A percentile compares a stretch with the other conserved stretches of the same genome.
These are phyloP conservation scores for Discostella pseudostelligera DNA, from an alignment of 108 stramenopile genomes.

Conservation along the genomic window DNA sequence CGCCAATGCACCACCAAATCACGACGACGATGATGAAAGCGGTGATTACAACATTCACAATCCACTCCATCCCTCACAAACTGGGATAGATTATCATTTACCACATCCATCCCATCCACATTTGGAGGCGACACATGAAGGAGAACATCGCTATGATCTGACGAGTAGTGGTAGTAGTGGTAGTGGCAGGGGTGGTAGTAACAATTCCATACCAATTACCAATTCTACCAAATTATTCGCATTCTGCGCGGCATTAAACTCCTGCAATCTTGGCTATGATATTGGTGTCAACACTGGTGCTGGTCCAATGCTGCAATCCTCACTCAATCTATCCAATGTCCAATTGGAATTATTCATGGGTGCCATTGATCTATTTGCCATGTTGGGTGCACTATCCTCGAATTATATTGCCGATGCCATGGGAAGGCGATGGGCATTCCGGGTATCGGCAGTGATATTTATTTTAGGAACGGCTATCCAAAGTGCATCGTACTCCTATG, in stretches of 20 bases:
- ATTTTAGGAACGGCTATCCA: slow-evolving; percentile 65
- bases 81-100: slow-evolving; percentile 37
- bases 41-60: slow-evolving; percentile 3
- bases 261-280: slow-evolving; percentile 78
- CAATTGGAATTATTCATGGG: slow-evolving; percentile 78
- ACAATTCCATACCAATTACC: too few relatives aligned
- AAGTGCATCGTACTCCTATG: slow-evolving; percentile 44
- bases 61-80: slow-evolving; percentile 5
- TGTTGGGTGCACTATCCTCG: slow-evolving; percentile 66
- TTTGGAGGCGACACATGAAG: slow-evolving; percentile 38
- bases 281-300: slow-evolving; percentile 61
- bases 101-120: slow-evolving; percentile 27
- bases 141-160: slow-evolving; percentile 43
- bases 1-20: too few relatives aligned
- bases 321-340: slow-evolving; percentile 53
- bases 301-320: slow-evolving; percentile 54
- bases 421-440: slow-evolving; percentile 69
- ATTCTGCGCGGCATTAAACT: slow-evolving; percentile 80
- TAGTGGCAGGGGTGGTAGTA: too few relatives aligned
- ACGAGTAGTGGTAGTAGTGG: slow-evolving; percentile 4
- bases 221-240: slow-evolving; percentile 44
- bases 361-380: slow-evolving; percentile 67
- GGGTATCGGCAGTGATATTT: slow-evolving; percentile 66
- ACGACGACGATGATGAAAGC: neutral
- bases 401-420: slow-evolving; percentile 61